A percentile compares a stretch with the other conserved stretches of the same genome.
Evolutionary conservation across 169 alveolate species (phyloP).

Genomic region (Cyclospora cayetanensis): DNA sequence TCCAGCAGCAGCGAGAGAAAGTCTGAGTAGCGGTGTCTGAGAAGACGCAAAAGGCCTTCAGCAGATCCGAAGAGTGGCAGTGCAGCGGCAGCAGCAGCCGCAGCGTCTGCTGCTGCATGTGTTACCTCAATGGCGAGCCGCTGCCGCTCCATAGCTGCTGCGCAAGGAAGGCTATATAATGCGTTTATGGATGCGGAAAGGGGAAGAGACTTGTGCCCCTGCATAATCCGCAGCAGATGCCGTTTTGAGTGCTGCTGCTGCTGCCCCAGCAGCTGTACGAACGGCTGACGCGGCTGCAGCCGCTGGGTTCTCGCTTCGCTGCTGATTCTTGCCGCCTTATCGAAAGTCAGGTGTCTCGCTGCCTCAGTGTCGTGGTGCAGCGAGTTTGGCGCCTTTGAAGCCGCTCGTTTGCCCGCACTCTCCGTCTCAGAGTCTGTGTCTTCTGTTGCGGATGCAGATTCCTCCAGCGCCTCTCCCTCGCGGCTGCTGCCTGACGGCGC

Average conservation of each 20-base stretch:
- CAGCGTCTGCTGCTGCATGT: not conserved
- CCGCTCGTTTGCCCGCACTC: not conserved
- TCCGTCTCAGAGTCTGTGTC: not conserved
- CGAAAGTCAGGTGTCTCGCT: not conserved
- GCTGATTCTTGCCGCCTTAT: not conserved
- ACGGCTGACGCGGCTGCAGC: not conserved
- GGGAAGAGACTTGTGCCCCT: not conserved
- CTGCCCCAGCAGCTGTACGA: not conserved
- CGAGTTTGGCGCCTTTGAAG: not conserved
- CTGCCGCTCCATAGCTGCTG: not conserved
- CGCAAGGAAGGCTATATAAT: not conserved
- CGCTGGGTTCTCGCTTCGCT: not conserved
- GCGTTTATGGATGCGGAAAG: not conserved
- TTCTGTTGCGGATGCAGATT: not conserved
- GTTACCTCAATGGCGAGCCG: not conserved
- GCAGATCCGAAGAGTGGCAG: constrained; percentile 7
- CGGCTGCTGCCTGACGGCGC: not conserved
- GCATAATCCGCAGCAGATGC: constrained; percentile 4
- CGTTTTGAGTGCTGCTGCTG: not conserved
- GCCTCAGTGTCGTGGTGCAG: too few species aligned
- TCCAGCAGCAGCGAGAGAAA: constrained; percentile 25
- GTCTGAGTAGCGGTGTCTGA: constrained; percentile 24
- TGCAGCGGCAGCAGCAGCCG: not conserved
- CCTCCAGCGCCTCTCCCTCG: too few species aligned
- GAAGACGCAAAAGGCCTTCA: not conserved